These are phyloP conservation scores for Rhizophagus prolifer DNA, from an alignment of 192 early-diverging fungal genomes.

Conservation along the genomic window DNA sequence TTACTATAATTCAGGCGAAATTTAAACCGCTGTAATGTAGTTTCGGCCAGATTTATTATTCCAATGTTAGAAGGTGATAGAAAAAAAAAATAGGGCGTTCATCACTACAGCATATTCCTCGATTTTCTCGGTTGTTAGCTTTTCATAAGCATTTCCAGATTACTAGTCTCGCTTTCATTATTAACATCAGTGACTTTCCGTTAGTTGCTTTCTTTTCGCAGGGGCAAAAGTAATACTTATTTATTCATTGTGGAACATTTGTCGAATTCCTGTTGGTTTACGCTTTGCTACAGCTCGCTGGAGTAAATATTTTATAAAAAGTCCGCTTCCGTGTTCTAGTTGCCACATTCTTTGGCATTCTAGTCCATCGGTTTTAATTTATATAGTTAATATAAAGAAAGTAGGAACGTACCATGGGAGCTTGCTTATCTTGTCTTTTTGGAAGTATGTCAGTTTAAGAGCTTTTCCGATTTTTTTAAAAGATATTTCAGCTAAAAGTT, in stretches of 20 bases:
- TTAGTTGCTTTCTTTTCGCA: not conserved
- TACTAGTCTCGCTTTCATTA: not conserved
- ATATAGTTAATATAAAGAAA: not conserved
- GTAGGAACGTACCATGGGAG: slow-evolving; percentile 10
- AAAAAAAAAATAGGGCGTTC: not conserved
- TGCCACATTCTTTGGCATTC: slow-evolving; percentile 6
- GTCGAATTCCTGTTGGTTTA: not conserved
- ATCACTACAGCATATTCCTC: not conserved
- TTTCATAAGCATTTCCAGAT: not conserved
- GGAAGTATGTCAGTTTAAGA: slow-evolving; percentile 12
- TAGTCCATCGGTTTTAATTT: not conserved
- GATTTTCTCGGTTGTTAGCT: not conserved
- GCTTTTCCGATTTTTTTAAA: not conserved
- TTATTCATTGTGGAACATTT: not conserved
- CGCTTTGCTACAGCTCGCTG: not conserved
- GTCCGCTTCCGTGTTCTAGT: not conserved
- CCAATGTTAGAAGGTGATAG: no score
- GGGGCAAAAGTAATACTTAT: not conserved
- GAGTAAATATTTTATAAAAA: not conserved
- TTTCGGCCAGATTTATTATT: no score
- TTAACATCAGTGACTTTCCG: not conserved
- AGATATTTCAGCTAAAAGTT: not conserved
- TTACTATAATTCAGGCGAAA: no score
- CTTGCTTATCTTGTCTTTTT: slow-evolving; percentile 26
- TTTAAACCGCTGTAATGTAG: no score